phyloP scores from a whole-genome alignment of 306 rosid species.

The Cicer chorassanicum region DNA sequence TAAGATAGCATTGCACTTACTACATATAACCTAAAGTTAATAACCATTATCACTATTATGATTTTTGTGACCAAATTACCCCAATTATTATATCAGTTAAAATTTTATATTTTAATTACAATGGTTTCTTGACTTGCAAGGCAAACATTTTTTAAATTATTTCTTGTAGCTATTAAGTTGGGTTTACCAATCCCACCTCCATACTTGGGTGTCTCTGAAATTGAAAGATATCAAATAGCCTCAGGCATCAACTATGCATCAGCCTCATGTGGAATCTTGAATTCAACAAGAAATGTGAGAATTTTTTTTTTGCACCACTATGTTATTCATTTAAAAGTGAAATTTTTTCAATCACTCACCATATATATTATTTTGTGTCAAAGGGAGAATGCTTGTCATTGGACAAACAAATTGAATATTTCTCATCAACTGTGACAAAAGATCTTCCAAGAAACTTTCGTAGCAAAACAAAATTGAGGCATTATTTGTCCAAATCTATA shows the following conservation, averaged over 20 bases:
- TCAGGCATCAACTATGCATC: slow-evolving; percentile 23
- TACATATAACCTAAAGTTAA: no score
- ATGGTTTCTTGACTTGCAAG: not conserved
- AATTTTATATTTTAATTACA: no score
- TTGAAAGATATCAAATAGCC: slow-evolving; percentile 7
- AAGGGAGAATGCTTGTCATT: slow-evolving; percentile 44
- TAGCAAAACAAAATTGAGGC: not conserved
- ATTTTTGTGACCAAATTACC: no score
- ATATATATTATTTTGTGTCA: not conserved
- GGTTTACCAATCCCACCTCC: slow-evolving; percentile 35
- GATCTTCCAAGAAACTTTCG: slow-evolving; percentile 38
- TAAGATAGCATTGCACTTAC: no score
- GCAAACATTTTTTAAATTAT: not conserved
- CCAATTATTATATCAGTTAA: no score
- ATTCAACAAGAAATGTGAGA: slow-evolving; percentile 24
- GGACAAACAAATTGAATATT: slow-evolving; percentile 42
- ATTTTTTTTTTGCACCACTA: not conserved
- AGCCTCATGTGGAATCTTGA: slow-evolving; percentile 22
- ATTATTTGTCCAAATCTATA: slow-evolving; percentile 35
- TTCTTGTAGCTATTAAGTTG: not conserved
- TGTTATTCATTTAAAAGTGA: not conserved
- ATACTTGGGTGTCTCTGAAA: not conserved
- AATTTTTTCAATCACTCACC: not conserved
- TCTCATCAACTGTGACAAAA: slow-evolving; percentile 37
- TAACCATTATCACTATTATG: no score